Percentiles rank a stretch among this genome's conserved stretches.
phyloP scores from a whole-genome alignment of 345 rosid genomes.

The Eucalyptus urophylla region DNA sequence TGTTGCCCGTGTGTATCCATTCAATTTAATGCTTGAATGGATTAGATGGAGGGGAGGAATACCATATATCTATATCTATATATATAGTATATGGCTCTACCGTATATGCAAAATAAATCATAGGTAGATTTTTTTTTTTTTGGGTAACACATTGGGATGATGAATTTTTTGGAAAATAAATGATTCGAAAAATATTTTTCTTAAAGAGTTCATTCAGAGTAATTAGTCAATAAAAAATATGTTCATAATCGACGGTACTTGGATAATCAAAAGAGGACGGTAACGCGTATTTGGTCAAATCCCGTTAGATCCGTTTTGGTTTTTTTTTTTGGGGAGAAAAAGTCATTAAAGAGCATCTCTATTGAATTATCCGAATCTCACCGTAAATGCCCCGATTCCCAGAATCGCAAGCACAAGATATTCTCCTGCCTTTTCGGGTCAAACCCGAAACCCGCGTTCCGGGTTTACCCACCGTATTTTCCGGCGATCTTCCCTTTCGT shows the following conservation, averaged over 20 bases:
- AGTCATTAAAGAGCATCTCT: background rate
- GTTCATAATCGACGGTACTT: accelerated
- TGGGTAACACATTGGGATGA: background rate
- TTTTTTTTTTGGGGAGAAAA: background rate
- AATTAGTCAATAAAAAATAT: too few species aligned
- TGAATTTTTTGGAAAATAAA: accelerated
- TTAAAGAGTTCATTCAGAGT: accelerated
- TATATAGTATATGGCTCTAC: background rate
- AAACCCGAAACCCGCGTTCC: background rate
- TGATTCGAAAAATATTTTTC: accelerated
- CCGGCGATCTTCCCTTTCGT: background rate
- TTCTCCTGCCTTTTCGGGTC: background rate
- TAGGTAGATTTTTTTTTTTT: too few species aligned
- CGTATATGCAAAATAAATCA: accelerated
- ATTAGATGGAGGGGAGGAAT: background rate
- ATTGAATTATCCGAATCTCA: background rate
- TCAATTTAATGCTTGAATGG: background rate
- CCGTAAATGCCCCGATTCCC: background rate
- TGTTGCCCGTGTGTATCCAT: background rate
- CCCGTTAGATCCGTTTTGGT: background rate
- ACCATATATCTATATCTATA: background rate
- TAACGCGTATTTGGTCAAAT: background rate
- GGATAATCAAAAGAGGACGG: too few species aligned
- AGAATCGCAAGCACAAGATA: background rate
- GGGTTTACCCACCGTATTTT: background rate